Evolutionary conservation across 2,329 filamentous ascomycete genomes (phyloP).

Genomic region (Ampelomyces quisqualis): DNA sequence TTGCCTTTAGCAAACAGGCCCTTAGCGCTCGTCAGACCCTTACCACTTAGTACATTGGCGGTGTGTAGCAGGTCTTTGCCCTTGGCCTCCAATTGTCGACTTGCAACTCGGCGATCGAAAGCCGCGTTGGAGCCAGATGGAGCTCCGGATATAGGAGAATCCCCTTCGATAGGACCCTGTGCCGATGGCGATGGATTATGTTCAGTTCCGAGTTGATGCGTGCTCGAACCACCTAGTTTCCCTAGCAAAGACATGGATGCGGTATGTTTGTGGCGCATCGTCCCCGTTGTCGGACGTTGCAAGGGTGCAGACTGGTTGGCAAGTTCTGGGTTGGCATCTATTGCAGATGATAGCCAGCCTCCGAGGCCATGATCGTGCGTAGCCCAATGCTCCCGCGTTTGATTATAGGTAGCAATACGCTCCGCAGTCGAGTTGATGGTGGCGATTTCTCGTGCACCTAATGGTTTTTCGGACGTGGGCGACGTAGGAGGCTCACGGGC

Average conservation of each 20-base stretch:
- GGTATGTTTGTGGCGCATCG: conserved; percentile 38
- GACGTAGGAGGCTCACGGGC: conserved; percentile 24
- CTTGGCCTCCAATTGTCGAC: conserved; percentile 66
- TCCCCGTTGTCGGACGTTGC: conserved; percentile 30
- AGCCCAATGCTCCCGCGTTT: conserved; percentile 70
- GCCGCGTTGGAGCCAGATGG: conserved; percentile 24
- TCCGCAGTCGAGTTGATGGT: conserved; percentile 65
- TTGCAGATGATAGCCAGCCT: conserved; percentile 56
- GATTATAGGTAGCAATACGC: conserved; percentile 71
- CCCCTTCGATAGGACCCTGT: conserved; percentile 31
- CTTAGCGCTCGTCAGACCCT: conserved; percentile 79
- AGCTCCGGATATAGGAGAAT: conserved; percentile 21
- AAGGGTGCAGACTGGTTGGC: conserved; percentile 30
- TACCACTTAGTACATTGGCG: conserved; percentile 69
- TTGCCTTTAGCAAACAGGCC: conserved; percentile 88
- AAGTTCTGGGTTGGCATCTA: conserved; percentile 56
- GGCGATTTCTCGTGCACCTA: conserved; percentile 75
- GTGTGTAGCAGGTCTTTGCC: conserved; percentile 87
- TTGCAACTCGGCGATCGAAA: conserved; percentile 23
- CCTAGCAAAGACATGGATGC: conserved; percentile 42
- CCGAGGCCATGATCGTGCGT: conserved; percentile 72
- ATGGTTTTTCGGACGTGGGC: conserved; percentile 40
- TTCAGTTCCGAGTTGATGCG: conserved; percentile 16
- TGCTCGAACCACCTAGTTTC: conserved; percentile 32
- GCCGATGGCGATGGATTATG: conserved; percentile 25